A percentile compares a stretch with the other conserved stretches of the same genome.
Evolutionary conservation across 768 basidiomycete species (phyloP).

Genomic region (Panellus pusillus): DNA sequence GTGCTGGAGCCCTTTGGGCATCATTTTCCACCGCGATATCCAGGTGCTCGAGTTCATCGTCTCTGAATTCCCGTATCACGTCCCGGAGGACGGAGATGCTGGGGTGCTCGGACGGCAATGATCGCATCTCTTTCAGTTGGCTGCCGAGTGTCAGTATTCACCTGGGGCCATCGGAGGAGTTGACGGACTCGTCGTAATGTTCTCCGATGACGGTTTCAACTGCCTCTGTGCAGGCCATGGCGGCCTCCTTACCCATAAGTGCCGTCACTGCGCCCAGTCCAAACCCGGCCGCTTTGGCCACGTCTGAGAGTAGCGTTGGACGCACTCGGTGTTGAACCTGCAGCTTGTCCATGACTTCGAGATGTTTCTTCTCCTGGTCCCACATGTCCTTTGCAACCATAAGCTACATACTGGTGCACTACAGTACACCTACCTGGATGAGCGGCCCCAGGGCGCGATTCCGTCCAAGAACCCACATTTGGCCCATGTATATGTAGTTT

Average conservation of each 20-base stretch:
- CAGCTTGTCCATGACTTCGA: slow-evolving; percentile 81
- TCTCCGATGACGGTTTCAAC: slow-evolving; percentile 98
- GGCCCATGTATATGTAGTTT: slow-evolving; percentile 93
- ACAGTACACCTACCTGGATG: slow-evolving; percentile 61
- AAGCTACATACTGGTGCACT: background rate
- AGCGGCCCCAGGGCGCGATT: slow-evolving; percentile 58
- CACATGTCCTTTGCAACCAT: slow-evolving; percentile 81
- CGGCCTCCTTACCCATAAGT: slow-evolving; percentile 86
- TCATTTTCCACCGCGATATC: slow-evolving; percentile 87
- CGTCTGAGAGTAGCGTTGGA: slow-evolving; percentile 79
- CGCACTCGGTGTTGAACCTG: slow-evolving; percentile 81
- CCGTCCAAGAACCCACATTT: slow-evolving; percentile 68
- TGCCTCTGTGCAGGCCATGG: slow-evolving; percentile 98
- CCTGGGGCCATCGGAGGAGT: background rate
- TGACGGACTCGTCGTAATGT: slow-evolving; percentile 91
- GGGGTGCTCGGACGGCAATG: slow-evolving; percentile 64
- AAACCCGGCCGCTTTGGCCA: slow-evolving; percentile 87
- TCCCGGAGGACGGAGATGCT: slow-evolving; percentile 74
- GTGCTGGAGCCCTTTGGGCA: slow-evolving; percentile 88
- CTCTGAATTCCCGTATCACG: slow-evolving; percentile 81
- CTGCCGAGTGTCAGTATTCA: slow-evolving; percentile 39
- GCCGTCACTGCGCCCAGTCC: slow-evolving; percentile 85
- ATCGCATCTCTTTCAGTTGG: slow-evolving; percentile 76
- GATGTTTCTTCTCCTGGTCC: slow-evolving; percentile 93
- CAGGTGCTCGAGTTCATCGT: slow-evolving; percentile 94